A percentile compares a stretch with the other conserved stretches of the same genome.
These are phyloP conservation scores for Rubia tinctorum DNA, from an alignment of 305 asterid genomes.

Conservation along the genomic window DNA sequence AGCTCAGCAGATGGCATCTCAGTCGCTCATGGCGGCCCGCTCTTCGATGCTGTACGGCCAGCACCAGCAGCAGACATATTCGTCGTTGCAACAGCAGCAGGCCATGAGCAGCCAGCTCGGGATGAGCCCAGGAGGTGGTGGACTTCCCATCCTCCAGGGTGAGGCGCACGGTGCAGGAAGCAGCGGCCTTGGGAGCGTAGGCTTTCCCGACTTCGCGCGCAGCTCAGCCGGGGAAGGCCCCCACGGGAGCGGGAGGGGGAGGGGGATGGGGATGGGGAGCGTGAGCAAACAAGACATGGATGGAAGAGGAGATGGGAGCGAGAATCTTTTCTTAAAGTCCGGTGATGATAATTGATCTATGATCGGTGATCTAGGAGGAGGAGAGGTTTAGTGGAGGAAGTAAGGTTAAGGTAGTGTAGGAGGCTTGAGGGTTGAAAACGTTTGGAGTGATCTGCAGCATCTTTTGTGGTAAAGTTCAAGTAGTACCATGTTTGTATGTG, in stretches of 20 bases:
- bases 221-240: conserved; percentile 16
- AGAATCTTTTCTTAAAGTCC: conserved; percentile 37
- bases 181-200: conserved; percentile 25
- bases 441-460: too few relatives aligned
- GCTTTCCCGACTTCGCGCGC: conserved; percentile 37
- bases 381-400: background rate
- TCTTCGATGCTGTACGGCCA: conserved; percentile 48
- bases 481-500: too few relatives aligned
- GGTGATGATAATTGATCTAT: conserved; percentile 24
- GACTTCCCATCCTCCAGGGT: conserved; percentile 40
- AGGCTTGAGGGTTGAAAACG: background rate
- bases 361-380: background rate
- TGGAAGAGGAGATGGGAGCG: conserved; percentile 39
- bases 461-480: too few relatives aligned
- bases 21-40: conserved; percentile 45
- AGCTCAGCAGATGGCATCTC: conserved; percentile 46
- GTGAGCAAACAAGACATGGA: conserved; percentile 37
- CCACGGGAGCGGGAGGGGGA: conserved; percentile 20
- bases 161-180: conserved; percentile 32
- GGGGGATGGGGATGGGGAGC: conserved; percentile 25
- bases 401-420: background rate
- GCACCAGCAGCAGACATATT: conserved; percentile 22
- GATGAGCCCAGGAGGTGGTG: conserved; percentile 35
- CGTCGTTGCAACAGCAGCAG: conserved; percentile 42
- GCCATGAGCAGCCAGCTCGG: conserved; percentile 38